A percentile compares a stretch with the other conserved stretches of the same genome.
These are phyloP conservation scores for Silybum marianum DNA, from an alignment of 129 eudicot species.

Conservation along the genomic window DNA sequence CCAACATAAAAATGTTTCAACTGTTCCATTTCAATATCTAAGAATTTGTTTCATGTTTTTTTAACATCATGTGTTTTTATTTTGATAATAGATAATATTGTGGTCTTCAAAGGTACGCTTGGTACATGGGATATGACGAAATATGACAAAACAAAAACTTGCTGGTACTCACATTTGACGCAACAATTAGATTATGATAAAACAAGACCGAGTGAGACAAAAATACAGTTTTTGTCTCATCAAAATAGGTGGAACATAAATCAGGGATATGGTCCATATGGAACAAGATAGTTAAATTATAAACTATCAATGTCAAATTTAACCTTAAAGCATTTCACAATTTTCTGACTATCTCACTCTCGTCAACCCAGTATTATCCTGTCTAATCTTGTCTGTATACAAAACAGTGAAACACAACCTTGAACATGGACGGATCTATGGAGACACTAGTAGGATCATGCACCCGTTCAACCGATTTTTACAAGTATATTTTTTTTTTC, in stretches of 20 bases:
- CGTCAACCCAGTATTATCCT: background rate
- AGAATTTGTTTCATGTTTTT: background rate
- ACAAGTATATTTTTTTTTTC: background rate
- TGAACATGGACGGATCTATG: background rate
- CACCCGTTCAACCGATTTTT: background rate
- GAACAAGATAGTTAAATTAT: background rate
- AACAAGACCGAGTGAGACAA: background rate
- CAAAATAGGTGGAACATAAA: background rate
- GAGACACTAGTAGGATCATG: background rate
- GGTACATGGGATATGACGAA: background rate
- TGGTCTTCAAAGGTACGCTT: background rate
- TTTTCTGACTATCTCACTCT: background rate
- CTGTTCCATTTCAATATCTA: background rate
- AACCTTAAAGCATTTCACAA: background rate
- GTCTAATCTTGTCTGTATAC: background rate
- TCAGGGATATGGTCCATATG: background rate
- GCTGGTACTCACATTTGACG: background rate
- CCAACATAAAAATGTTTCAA: background rate
- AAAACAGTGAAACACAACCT: background rate
- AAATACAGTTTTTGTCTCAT: background rate
- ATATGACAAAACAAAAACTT: background rate
- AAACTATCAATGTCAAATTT: background rate
- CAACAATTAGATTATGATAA: background rate
- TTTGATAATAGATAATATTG: too few relatives aligned
- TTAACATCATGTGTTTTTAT: background rate